These are phyloP conservation scores for Combretum micranthum DNA, from an alignment of 345 rosid species.

Conservation along the genomic window DNA sequence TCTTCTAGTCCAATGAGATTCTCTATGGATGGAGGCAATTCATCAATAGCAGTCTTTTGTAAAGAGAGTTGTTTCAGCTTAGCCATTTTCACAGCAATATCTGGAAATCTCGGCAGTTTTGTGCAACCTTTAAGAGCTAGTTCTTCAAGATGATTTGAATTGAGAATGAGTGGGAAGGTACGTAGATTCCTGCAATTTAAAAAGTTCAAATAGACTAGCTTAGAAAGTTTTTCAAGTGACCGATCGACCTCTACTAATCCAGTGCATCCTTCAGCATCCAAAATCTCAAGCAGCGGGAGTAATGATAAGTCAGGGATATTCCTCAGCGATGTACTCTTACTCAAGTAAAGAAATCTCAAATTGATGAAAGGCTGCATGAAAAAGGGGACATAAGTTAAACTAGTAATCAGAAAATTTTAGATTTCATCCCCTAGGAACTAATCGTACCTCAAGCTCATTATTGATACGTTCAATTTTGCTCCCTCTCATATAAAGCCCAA, in stretches of 20 bases:
- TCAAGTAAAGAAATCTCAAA: neutral
- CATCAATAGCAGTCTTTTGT: constrained; percentile 9
- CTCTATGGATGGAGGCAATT: constrained; percentile 1
- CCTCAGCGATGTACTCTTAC: neutral
- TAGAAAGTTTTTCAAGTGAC: neutral
- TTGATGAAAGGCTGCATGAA: neutral
- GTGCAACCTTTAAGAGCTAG: constrained; percentile 4
- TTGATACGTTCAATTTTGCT: neutral
- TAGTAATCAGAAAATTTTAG: neutral
- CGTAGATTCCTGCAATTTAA: constrained; percentile 4
- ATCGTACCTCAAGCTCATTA: neutral
- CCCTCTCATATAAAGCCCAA: too few relatives aligned
- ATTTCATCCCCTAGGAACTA: too few relatives aligned
- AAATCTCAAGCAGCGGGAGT: constrained; percentile 1
- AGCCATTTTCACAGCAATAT: neutral
- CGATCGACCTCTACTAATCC: constrained; percentile 5
- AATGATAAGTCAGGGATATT: constrained; percentile 4
- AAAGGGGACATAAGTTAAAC: neutral
- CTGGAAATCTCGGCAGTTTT: constrained; percentile 9
- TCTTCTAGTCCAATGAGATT: neutral
- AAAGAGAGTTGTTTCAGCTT: neutral
- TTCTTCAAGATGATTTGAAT: constrained; percentile 2
- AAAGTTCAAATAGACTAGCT: constrained; percentile 3
- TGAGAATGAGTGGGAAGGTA: neutral
- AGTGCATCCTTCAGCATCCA: constrained; percentile 8